These are phyloP conservation scores for Pisolithus tinctorius DNA, from an alignment of 768 basidiomycete species.

Conservation along the genomic window DNA sequence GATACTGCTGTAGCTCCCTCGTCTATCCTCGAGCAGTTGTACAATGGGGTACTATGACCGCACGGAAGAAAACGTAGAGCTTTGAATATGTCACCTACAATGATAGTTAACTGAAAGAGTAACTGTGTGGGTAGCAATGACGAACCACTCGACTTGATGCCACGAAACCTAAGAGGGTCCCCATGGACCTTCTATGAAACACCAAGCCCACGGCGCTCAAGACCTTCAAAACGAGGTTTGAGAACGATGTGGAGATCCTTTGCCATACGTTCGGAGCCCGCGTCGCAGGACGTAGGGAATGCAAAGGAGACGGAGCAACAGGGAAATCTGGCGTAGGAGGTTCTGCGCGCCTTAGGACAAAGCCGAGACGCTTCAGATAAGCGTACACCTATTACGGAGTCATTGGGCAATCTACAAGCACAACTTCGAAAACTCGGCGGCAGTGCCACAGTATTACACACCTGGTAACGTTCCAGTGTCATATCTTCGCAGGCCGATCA, in stretches of 20 bases:
- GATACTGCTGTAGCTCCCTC: neutral
- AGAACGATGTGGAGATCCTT: slow-evolving; percentile 10
- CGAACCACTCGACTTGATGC: slow-evolving; percentile 51
- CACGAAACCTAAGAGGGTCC: slow-evolving; percentile 46
- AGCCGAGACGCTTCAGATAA: slow-evolving; percentile 88
- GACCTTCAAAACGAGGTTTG: slow-evolving; percentile 3
- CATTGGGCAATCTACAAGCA: neutral
- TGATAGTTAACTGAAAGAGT: slow-evolving; percentile 3
- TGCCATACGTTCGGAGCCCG: neutral
- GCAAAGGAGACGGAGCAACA: slow-evolving; percentile 37
- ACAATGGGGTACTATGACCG: slow-evolving; percentile 48
- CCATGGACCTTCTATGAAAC: slow-evolving; percentile 43
- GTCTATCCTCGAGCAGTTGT: slow-evolving; percentile 17
- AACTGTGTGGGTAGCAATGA: neutral
- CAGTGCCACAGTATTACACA: slow-evolving; percentile 25
- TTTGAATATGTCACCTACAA: slow-evolving; percentile 57
- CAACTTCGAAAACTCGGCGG: neutral
- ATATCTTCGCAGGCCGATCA: slow-evolving; percentile 76
- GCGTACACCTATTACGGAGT: slow-evolving; percentile 68
- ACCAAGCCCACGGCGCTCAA: slow-evolving; percentile 3
- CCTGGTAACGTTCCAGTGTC: slow-evolving; percentile 86
- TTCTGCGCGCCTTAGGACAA: slow-evolving; percentile 73
- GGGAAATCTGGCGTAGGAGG: slow-evolving; percentile 53
- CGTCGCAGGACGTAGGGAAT: slow-evolving; percentile 7
- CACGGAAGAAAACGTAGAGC: slow-evolving; percentile 68